Evolutionary conservation across 495 filamentous ascomycete species (phyloP).

Genomic region (Aspergillus bridgeri): DNA sequence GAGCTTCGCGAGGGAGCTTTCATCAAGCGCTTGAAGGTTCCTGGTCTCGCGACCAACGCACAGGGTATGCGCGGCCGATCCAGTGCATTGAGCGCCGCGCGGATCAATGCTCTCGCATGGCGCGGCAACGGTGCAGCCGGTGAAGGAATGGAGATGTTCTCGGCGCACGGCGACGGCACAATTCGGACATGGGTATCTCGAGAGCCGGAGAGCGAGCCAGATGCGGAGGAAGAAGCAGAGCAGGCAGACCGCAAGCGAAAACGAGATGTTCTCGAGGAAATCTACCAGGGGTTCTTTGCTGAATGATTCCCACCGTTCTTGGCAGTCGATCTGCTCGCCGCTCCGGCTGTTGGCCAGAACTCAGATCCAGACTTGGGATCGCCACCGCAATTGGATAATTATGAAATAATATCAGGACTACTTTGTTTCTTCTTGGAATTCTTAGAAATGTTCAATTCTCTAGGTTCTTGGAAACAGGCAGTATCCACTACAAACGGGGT

Average conservation of each 20-base stretch:
- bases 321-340: not conserved
- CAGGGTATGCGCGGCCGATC: conserved; percentile 28
- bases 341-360: not conserved
- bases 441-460: not conserved
- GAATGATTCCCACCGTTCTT: not conserved
- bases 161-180: conserved; percentile 51
- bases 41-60: conserved; percentile 48
- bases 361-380: not conserved
- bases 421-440: no score
- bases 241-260: conserved; percentile 46
- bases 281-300: conserved; percentile 37
- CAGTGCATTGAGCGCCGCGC: conserved; percentile 45
- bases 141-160: conserved; percentile 48
- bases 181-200: conserved; percentile 53
- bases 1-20: conserved; percentile 72
- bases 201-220: conserved; percentile 52
- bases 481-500: not conserved
- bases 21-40: conserved; percentile 62
- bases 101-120: conserved; percentile 70
- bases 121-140: conserved; percentile 51
- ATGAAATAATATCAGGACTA: not conserved
- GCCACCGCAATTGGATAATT: not conserved
- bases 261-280: conserved; percentile 47
- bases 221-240: conserved; percentile 40
- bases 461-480: not conserved